These are phyloP conservation scores for Colletotrichum karsti DNA, from an alignment of 2,329 filamentous ascomycete species.

Conservation along the genomic window DNA sequence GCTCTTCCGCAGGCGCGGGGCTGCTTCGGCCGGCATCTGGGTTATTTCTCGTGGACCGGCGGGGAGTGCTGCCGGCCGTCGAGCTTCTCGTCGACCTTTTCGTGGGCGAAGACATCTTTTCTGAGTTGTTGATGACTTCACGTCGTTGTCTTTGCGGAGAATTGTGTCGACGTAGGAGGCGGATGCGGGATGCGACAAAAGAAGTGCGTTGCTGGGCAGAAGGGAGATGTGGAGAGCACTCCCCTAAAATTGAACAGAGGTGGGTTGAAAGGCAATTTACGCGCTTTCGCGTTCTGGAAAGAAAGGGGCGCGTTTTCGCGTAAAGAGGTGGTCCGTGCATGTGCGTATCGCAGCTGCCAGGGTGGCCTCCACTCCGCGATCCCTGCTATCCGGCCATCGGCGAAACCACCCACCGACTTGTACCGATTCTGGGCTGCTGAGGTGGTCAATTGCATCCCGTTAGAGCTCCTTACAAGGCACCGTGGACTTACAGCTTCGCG, in stretches of 20 bases:
- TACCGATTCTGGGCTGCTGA: constrained; percentile 21
- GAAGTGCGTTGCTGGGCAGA: constrained; percentile 27
- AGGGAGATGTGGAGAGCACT: constrained; percentile 21
- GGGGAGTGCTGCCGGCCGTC: constrained; percentile 50
- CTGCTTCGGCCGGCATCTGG: constrained; percentile 52
- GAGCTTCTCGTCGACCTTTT: constrained; percentile 61
- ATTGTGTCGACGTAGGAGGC: constrained; percentile 1
- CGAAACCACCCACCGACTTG: constrained; percentile 30
- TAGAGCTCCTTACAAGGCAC: constrained; percentile 20
- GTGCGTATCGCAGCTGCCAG: background rate
- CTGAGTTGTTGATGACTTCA: background rate
- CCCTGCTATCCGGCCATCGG: constrained; percentile 23
- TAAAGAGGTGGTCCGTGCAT: constrained; percentile 6
- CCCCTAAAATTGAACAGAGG: constrained; percentile 26
- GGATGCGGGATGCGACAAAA: constrained; percentile 31
- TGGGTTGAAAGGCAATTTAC: constrained; percentile 28
- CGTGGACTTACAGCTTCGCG: constrained; percentile 24
- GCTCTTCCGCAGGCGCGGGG: constrained; percentile 41
- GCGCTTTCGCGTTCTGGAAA: constrained; percentile 22
- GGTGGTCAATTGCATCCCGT: constrained; percentile 29
- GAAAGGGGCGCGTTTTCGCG: constrained; percentile 29
- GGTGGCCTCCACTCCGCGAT: background rate
- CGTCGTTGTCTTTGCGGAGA: constrained; percentile 12
- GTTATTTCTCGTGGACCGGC: constrained; percentile 40
- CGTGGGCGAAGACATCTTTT: constrained; percentile 51